phyloP scores from a whole-genome alignment of 805 yeast genomes.

The Candida vaughaniae region DNA sequence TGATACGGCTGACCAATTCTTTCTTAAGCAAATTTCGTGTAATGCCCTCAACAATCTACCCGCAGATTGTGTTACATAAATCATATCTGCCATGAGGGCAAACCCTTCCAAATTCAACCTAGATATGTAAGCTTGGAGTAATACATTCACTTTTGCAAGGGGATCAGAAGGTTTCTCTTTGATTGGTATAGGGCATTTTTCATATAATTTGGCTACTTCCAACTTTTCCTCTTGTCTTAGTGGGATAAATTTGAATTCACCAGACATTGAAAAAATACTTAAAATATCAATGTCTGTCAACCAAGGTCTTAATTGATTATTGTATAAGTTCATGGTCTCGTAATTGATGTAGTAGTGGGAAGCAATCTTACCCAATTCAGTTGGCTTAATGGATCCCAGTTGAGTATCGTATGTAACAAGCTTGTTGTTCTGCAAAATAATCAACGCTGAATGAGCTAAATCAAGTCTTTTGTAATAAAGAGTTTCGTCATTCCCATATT shows the following conservation, averaged over 20 bases:
- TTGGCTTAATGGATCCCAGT: conserved; percentile 39
- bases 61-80: conserved; percentile 89
- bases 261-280: conserved; percentile 73
- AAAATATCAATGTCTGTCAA: conserved; percentile 71
- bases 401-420: conserved; percentile 56
- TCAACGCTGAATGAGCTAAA: conserved; percentile 74
- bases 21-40: conserved; percentile 68
- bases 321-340: conserved; percentile 68
- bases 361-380: conserved; percentile 79
- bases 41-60: conserved; percentile 85
- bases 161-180: conserved; percentile 71
- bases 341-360: conserved; percentile 83
- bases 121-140: conserved; percentile 87
- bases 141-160: conserved; percentile 71
- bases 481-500: conserved; percentile 49
- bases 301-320: conserved; percentile 60
- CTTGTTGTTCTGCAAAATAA: conserved; percentile 52
- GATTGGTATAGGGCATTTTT: conserved; percentile 83
- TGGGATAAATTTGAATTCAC: conserved; percentile 81
- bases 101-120: conserved; percentile 75
- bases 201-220: conserved; percentile 68
- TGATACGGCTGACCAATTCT: conserved; percentile 69
- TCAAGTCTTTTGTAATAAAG: conserved; percentile 59
- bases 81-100: conserved; percentile 91
- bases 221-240: conserved; percentile 81